Evolutionary conservation across 257 asterid genomes (phyloP), one percentile per base, ranked within the genome.

Genomic region (Thymus quinquecostatus): DNA sequence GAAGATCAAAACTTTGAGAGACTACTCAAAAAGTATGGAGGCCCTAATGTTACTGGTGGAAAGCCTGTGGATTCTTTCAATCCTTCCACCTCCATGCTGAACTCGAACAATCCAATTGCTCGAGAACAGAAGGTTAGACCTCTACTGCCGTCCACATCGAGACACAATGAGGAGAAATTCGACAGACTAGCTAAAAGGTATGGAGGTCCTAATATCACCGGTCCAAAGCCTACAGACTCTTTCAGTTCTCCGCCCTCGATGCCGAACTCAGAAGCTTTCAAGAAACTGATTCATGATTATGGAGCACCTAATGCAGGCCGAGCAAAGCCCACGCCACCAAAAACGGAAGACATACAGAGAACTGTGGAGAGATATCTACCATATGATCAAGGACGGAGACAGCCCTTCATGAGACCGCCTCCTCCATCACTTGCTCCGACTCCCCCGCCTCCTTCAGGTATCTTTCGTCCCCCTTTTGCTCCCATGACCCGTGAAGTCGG

Each of bases 401-500:
- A 3, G 1, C 64, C 65, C 51, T 56, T 29, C 14, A 13, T 27
- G 6, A 60, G 66, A 44, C 60, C 60, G 60, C 21, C 30, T 48
- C 60, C 66, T 41, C 8, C 65, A 1, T 60, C 27, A 64, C 28
- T 21, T 57, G 53, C 61, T 44, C 27, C 43, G 29, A 43, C 50
- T 33, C 54, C 60, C 47, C 2, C 68, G 62, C 33, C 70, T 41
- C 67, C 54, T 12, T 63, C 76, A 43, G 69, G 68, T 70, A 28
- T n/a, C 21, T 74, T 47, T 14, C 56, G 33, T 29, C 28, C 53
- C 28, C n/a, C 64, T 58, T 28, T 58, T 5, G 38, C 41, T 53
- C 21, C 13, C 55, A 2, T 29, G 58, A 61, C 53, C 58, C 60
- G 77, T 79, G 50, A 44, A n/a, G 70, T 71, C 64, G 84, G 81